phyloP scores from a whole-genome alignment of 1,284 basidiomycete genomes.

The Cryptococcus sp. region DNA sequence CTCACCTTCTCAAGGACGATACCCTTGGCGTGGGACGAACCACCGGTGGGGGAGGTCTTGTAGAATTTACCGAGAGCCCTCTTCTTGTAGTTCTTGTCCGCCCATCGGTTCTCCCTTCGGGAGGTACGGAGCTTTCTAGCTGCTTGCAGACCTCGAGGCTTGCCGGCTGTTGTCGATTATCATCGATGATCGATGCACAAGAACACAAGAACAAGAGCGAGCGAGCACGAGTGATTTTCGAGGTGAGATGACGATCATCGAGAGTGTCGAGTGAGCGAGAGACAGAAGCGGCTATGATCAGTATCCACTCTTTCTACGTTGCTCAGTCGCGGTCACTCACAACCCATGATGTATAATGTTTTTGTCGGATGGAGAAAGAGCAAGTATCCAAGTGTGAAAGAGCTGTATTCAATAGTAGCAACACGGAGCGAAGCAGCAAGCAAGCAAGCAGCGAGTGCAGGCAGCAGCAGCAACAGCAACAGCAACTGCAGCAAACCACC shows the following conservation, averaged over 20 bases:
- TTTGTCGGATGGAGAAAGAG: constrained; percentile 32
- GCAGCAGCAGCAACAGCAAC: background rate
- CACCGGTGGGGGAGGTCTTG: constrained; percentile 99
- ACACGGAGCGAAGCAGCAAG: background rate
- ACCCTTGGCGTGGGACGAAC: constrained; percentile 99
- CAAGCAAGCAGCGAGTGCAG: constrained; percentile 1
- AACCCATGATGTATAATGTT: constrained; percentile 53
- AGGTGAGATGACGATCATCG: too few relatives aligned
- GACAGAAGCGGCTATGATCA: constrained; percentile 12
- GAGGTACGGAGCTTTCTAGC: constrained; percentile 96
- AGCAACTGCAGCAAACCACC: background rate
- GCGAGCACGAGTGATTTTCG: too few relatives aligned
- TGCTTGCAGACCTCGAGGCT: constrained; percentile 99
- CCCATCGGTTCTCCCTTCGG: constrained; percentile 98
- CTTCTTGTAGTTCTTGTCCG: constrained; percentile 99
- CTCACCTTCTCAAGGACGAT: constrained; percentile 95
- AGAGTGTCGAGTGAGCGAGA: background rate
- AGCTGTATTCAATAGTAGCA: background rate
- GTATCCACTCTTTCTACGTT: background rate
- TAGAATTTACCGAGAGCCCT: constrained; percentile 99
- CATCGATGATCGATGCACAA: too few relatives aligned
- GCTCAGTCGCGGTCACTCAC: constrained; percentile 34
- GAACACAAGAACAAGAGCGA: too few relatives aligned
- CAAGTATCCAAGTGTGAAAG: background rate
- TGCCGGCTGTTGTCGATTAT: constrained; percentile 62